phyloP scores from a whole-genome alignment of 1,284 basidiomycete genomes.

The Leccinum fuscescens region DNA sequence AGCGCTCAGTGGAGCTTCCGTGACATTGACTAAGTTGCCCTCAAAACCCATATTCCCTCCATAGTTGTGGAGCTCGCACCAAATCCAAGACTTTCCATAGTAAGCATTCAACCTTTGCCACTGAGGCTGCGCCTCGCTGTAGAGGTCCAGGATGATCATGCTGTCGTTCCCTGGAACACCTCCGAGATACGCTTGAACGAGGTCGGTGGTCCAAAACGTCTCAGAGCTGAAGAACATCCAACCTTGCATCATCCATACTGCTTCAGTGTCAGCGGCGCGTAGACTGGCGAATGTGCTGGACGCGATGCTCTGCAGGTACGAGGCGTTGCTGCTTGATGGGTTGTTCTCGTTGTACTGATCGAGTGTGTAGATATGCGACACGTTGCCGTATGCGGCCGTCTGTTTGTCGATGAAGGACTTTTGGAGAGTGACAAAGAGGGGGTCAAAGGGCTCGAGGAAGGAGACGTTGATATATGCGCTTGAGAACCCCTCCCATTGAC shows the following conservation, averaged over 20 bases:
- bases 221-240: constrained; percentile 42
- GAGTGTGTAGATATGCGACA: constrained; percentile 44
- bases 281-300: constrained; percentile 39
- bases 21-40: constrained; percentile 29
- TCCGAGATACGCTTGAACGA: constrained; percentile 40
- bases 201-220: constrained; percentile 41
- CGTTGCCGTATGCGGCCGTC: constrained; percentile 38
- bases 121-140: constrained; percentile 18
- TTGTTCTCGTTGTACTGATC: constrained; percentile 48
- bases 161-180: not conserved
- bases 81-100: constrained; percentile 27
- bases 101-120: constrained; percentile 42
- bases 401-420: constrained; percentile 43
- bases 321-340: constrained; percentile 36
- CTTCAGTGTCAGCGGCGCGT: constrained; percentile 33
- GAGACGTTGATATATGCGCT: constrained; percentile 35
- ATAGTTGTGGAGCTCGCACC: constrained; percentile 42
- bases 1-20: not conserved
- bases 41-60: constrained; percentile 46
- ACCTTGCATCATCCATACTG: constrained; percentile 26
- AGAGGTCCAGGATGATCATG: not conserved
- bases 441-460: constrained; percentile 44
- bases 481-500: constrained; percentile 39
- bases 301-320: constrained; percentile 27
- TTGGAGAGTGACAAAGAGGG: constrained; percentile 13